phyloP scores from a whole-genome alignment of 805 yeast species.

The Cyberlindnera meyerae region DNA sequence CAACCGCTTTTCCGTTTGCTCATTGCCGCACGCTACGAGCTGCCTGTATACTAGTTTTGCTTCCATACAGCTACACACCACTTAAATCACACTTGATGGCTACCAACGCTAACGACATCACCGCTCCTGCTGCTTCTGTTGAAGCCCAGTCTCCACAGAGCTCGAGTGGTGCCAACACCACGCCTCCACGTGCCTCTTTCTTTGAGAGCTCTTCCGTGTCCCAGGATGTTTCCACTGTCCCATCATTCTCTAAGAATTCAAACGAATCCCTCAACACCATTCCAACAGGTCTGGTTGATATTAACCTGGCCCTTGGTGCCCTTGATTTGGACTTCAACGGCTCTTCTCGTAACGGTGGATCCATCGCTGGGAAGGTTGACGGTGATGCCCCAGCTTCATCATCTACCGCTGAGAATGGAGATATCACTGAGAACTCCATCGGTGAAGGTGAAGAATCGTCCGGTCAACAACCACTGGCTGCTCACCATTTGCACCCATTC shows the following conservation, averaged over 20 bases:
- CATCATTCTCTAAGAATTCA: slow-evolving; percentile 22
- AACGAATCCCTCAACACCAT: slow-evolving; percentile 11
- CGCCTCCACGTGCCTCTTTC: slow-evolving; percentile 18
- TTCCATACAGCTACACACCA: neutral
- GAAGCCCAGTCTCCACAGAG: slow-evolving; percentile 12
- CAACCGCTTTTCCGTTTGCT: too few relatives aligned
- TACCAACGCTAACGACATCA: slow-evolving; percentile 17
- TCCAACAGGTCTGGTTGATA: slow-evolving; percentile 20
- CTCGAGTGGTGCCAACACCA: slow-evolving; percentile 9
- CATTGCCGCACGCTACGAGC: too few relatives aligned
- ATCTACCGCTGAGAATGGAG: slow-evolving; percentile 8
- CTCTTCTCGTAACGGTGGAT: slow-evolving; percentile 4
- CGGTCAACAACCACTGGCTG: neutral
- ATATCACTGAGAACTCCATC: neutral
- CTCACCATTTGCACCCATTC: slow-evolving; percentile 8
- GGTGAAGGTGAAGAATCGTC: slow-evolving; percentile 4
- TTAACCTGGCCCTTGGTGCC: slow-evolving; percentile 25
- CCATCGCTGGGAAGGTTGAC: too few relatives aligned
- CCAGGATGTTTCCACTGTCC: slow-evolving; percentile 21
- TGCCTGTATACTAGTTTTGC: neutral
- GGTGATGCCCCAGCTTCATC: slow-evolving; percentile 6
- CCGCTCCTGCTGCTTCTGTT: slow-evolving; percentile 13
- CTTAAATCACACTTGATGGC: slow-evolving; percentile 9
- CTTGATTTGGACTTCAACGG: slow-evolving; percentile 23
- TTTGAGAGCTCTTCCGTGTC: slow-evolving; percentile 16